These are phyloP conservation scores for Lachnellula subtilissima DNA, from an alignment of 2,329 filamentous ascomycete species.

Conservation along the genomic window DNA sequence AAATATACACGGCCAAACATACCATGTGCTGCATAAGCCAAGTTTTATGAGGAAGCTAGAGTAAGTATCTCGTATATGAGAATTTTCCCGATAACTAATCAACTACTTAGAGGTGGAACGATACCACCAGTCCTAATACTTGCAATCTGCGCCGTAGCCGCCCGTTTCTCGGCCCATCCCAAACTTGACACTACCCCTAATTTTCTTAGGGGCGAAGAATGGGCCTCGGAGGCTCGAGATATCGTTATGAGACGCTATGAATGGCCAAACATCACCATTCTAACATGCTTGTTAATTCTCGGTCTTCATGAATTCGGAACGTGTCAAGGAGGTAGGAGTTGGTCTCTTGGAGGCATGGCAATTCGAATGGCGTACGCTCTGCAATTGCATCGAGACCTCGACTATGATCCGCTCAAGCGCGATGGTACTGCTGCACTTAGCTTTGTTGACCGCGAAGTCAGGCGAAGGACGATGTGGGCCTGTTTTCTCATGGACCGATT, in stretches of 20 bases:
- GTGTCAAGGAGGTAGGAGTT: slow-evolving; percentile 91
- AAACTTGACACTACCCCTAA: slow-evolving; percentile 66
- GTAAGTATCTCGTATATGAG: slow-evolving; percentile 39
- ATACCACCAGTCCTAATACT: slow-evolving; percentile 86
- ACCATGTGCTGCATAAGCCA: slow-evolving; percentile 90
- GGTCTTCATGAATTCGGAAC: slow-evolving; percentile 95
- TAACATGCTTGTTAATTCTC: slow-evolving; percentile 83
- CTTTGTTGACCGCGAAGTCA: slow-evolving; percentile 89
- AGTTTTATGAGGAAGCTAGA: slow-evolving; percentile 88
- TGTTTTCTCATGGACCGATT: slow-evolving; percentile 97
- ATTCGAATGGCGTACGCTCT: slow-evolving; percentile 96
- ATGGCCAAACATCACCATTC: slow-evolving; percentile 90
- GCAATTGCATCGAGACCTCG: slow-evolving; percentile 86
- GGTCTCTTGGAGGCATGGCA: slow-evolving; percentile 92
- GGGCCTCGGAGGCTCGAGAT: slow-evolving; percentile 80
- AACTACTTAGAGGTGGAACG: slow-evolving; percentile 56
- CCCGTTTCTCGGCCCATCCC: slow-evolving; percentile 87
- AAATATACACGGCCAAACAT: slow-evolving; percentile 90
- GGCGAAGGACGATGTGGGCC: slow-evolving; percentile 94
- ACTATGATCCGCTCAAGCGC: slow-evolving; percentile 70
- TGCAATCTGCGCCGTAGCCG: slow-evolving; percentile 93
- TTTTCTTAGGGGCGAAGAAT: slow-evolving; percentile 85
- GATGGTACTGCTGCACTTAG: slow-evolving; percentile 64
- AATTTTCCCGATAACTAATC: slow-evolving; percentile 7
- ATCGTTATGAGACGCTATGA: slow-evolving; percentile 87